Evolutionary conservation across 148 eudicot species (phyloP), one percentile per base, ranked within the genome.

Genomic region (Camellia granthamiana): DNA sequence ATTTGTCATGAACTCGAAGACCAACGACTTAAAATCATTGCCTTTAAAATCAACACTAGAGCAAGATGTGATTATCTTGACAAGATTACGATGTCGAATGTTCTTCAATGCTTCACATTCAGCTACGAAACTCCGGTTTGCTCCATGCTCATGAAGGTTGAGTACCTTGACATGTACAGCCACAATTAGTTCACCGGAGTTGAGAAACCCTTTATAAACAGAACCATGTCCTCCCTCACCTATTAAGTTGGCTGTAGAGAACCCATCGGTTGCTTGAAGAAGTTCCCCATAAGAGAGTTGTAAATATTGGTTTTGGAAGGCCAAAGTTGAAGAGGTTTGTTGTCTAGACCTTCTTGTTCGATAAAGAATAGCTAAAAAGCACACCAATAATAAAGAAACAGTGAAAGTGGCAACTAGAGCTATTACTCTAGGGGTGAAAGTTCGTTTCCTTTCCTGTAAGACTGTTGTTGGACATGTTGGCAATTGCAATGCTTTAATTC

Each of bases 131-230:
- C 78, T 85, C 76, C 75, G 78, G 14, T 12, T 7, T 0, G 82
- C 87, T 44, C 87, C 84, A 51, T 9, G 41, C 47, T 75, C 19
- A 12, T 85, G 72, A 30, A 82, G 77, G 14, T 84, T 75, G 10
- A 84, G 79, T 11, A 84, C 87, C 65, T 84, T 81, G n/a, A n/a
- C n/a, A n/a, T n/a, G n/a, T 9, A 84, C 81, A 15, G 87, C 87
- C 54, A 81, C 54, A 14, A 8, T 38, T 49, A 43, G 78, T 18
- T 79, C 63, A 6, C 30, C 9, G 0, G 71, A 18, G n/a, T 47
- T 16, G 7, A 85, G 72, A 52, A 62, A 19, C 4, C 78, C 84
- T 72, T 85, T 85, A 21, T 75, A 85, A 60, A 85, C 84, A 12
- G 61, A 41, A 1, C 84, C 84, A 41, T 54, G 81, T 23, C 78